A percentile compares a stretch with the other conserved stretches of the same genome.
phyloP scores from a whole-genome alignment of 2,329 filamentous ascomycete genomes.

The Aspergillus sclerotialis region DNA sequence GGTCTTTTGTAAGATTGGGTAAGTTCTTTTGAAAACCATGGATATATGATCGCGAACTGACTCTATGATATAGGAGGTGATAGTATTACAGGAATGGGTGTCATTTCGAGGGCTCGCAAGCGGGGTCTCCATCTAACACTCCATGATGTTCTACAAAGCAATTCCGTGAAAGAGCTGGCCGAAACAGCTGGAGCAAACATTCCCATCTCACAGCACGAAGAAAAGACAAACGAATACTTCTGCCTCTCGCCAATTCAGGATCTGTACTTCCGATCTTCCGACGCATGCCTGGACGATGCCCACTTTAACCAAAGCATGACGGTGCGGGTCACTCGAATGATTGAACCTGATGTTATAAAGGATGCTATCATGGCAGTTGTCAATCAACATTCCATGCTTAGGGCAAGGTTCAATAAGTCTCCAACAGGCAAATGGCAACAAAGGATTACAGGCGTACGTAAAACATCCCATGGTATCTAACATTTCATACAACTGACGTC shows the following conservation, averaged over 20 bases:
- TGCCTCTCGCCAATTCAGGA: slow-evolving; percentile 28
- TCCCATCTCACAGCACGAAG: slow-evolving; percentile 12
- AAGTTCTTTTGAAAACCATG: slow-evolving; percentile 7
- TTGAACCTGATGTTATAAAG: slow-evolving; percentile 16
- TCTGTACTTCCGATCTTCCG: slow-evolving; percentile 22
- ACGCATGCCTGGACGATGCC: slow-evolving; percentile 13
- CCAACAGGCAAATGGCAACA: slow-evolving; percentile 21
- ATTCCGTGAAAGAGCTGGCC: slow-evolving; percentile 25
- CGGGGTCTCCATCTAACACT: slow-evolving; percentile 26
- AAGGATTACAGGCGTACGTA: slow-evolving; percentile 17
- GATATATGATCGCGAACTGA: not conserved
- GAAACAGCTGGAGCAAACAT: slow-evolving; percentile 14
- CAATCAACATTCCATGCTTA: slow-evolving; percentile 29
- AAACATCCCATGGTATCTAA: not conserved
- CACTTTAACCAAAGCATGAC: slow-evolving; percentile 31
- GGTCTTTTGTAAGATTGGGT: slow-evolving; percentile 32
- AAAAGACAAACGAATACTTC: slow-evolving; percentile 22
- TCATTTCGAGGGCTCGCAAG: slow-evolving; percentile 31
- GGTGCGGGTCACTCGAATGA: slow-evolving; percentile 19
- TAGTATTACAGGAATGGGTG: slow-evolving; percentile 34
- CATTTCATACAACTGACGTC: slow-evolving; percentile 6
- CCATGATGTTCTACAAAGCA: slow-evolving; percentile 27
- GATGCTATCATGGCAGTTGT: slow-evolving; percentile 23
- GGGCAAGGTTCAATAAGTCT: slow-evolving; percentile 20
- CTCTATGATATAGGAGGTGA: slow-evolving; percentile 24